Evolutionary conservation across 768 basidiomycete species (phyloP).

Genomic region (Zangia roseola): DNA sequence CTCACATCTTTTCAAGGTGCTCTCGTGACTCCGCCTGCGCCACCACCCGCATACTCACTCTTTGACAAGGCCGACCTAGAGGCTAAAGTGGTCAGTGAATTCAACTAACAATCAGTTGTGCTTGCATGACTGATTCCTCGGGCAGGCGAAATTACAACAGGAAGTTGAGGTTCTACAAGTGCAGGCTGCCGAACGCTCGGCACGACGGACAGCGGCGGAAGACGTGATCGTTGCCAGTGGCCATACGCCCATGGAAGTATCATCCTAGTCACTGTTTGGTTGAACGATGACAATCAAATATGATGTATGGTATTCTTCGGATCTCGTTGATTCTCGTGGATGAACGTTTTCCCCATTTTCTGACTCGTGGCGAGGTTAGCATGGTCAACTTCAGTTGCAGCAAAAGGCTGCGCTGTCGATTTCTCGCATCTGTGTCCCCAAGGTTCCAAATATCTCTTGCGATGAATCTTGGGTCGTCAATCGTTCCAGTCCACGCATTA

Average conservation of each 20-base stretch:
- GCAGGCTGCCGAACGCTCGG: constrained; percentile 45
- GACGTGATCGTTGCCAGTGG: constrained; percentile 32
- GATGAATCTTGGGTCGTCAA: too few species aligned
- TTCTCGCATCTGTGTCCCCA: too few species aligned
- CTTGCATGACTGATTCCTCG: neutral
- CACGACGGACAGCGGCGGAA: constrained; percentile 29
- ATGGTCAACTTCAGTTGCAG: too few species aligned
- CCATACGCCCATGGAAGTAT: constrained; percentile 30
- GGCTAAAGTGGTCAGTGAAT: constrained; percentile 48
- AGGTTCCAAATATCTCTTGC: too few species aligned
- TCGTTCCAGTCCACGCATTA: too few species aligned
- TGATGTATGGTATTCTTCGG: neutral
- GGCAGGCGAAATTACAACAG: constrained; percentile 54
- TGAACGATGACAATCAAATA: neutral
- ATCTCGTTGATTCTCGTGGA: too few species aligned
- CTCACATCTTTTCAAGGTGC: constrained; percentile 35
- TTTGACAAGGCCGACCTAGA: constrained; percentile 60
- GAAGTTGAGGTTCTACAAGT: constrained; percentile 58
- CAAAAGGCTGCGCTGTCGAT: too few species aligned
- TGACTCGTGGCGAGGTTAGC: too few species aligned
- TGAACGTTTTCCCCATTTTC: too few species aligned
- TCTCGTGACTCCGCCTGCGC: constrained; percentile 38
- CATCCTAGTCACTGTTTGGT: constrained; percentile 7
- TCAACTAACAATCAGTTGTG: neutral
- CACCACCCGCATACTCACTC: constrained; percentile 56